Percentiles rank a stretch among this genome's conserved stretches.
These are phyloP conservation scores for Vitis hybrid DNA, from an alignment of 177 flowering plant species.

Conservation along the genomic window DNA sequence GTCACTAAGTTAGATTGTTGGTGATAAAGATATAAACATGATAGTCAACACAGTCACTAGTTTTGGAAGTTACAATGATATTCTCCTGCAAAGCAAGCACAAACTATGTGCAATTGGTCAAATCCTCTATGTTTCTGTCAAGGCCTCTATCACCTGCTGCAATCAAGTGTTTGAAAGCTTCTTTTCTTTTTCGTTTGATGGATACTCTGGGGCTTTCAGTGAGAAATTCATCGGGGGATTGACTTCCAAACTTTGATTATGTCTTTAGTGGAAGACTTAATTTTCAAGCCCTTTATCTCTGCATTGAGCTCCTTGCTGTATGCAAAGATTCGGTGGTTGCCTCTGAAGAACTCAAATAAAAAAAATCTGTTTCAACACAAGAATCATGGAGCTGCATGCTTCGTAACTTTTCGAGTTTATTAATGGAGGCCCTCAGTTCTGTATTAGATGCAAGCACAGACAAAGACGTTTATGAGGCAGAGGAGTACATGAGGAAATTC, in stretches of 20 bases:
- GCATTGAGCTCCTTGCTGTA: constrained; percentile 68
- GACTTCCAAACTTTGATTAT: constrained; percentile 9
- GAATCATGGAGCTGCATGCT: constrained; percentile 53
- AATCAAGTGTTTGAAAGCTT: constrained; percentile 36
- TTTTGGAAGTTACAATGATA: constrained; percentile 26
- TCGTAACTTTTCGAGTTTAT: constrained; percentile 35
- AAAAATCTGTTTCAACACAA: constrained; percentile 18
- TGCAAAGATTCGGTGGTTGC: constrained; percentile 47
- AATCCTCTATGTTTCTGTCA: constrained; percentile 52
- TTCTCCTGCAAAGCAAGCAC: constrained; percentile 46
- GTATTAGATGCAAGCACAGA: constrained; percentile 23
- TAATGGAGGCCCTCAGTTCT: constrained; percentile 41
- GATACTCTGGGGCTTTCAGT: constrained; percentile 35
- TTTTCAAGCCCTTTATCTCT: constrained; percentile 71
- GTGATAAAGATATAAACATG: constrained; percentile 56
- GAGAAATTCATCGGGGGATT: constrained; percentile 15
- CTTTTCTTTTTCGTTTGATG: constrained; percentile 41
- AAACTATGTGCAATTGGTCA: constrained; percentile 53
- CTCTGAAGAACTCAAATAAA: constrained; percentile 15
- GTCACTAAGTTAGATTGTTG: constrained; percentile 43
- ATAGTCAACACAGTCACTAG: constrained; percentile 38
- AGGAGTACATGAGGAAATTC: neutral
- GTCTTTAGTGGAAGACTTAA: constrained; percentile 20
- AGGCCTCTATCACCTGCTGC: constrained; percentile 59
- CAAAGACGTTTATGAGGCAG: constrained; percentile 29